A percentile compares a stretch with the other conserved stretches of the same genome.
phyloP scores from a whole-genome alignment of 2,329 filamentous ascomycete species.

The Ophiostoma sp. region DNA sequence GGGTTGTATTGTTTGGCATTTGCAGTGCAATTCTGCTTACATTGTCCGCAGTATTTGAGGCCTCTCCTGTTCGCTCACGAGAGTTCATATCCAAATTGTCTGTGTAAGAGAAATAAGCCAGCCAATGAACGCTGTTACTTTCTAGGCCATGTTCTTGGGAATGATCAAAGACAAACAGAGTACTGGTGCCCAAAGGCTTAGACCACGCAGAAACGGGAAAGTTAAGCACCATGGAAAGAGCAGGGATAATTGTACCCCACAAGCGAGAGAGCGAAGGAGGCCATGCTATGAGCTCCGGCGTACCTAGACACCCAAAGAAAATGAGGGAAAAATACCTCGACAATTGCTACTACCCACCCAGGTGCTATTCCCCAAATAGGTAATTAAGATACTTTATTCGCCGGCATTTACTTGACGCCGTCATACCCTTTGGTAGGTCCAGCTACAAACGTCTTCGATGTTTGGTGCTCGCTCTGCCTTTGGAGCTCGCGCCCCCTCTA shows the following conservation, averaged over 20 bases:
- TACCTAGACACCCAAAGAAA: not conserved
- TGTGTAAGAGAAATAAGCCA: slow-evolving; percentile 24
- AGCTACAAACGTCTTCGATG: not conserved
- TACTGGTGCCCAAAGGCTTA: not conserved
- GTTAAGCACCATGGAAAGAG: not conserved
- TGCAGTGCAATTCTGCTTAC: not conserved
- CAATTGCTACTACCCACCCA: not conserved
- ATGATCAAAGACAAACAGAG: not conserved
- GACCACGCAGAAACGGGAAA: not conserved
- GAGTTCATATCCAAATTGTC: not conserved
- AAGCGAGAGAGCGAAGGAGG: not conserved
- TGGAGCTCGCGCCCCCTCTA: not conserved
- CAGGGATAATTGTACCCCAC: not conserved
- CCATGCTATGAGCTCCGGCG: not conserved
- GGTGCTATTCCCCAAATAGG: slow-evolving; percentile 16
- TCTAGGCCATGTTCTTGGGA: not conserved
- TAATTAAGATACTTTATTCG: slow-evolving; percentile 13
- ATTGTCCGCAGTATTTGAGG: not conserved
- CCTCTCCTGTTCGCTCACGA: slow-evolving; percentile 1
- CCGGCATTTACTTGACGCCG: not conserved
- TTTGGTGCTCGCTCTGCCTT: not conserved
- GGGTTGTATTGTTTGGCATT: not conserved
- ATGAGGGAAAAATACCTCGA: not conserved
- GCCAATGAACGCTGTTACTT: slow-evolving; percentile 19
- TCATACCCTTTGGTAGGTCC: not conserved